These are phyloP conservation scores for Paecilomyces formosus DNA, from an alignment of 2,329 filamentous ascomycete genomes.

Conservation along the genomic window DNA sequence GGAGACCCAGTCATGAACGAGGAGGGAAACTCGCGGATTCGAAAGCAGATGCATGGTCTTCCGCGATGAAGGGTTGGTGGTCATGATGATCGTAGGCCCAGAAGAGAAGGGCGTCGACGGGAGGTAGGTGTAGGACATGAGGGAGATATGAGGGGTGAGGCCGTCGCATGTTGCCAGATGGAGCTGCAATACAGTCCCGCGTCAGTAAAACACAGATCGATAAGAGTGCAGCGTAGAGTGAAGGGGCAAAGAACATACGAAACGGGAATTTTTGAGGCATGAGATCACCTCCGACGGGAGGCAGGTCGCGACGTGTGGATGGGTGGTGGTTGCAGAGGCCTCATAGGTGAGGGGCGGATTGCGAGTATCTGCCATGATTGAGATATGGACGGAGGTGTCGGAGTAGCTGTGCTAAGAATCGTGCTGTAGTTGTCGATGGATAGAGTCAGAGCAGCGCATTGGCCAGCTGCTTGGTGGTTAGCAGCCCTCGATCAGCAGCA, in stretches of 20 bases:
- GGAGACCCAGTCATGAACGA: slow-evolving; percentile 98
- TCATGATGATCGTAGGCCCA: slow-evolving; percentile 89
- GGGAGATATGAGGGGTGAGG: slow-evolving; percentile 80
- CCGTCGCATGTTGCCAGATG: slow-evolving; percentile 86
- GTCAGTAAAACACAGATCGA: slow-evolving; percentile 7
- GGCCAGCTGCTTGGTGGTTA: background rate
- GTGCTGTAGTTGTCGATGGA: background rate
- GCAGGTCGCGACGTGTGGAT: slow-evolving; percentile 60
- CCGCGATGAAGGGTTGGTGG: slow-evolving; percentile 66
- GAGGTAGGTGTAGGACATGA: slow-evolving; percentile 99
- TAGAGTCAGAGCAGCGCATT: background rate
- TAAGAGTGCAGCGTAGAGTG: slow-evolving; percentile 1
- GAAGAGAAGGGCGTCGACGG: slow-evolving; percentile 63
- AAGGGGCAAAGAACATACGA: slow-evolving; percentile 56
- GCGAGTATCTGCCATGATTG: slow-evolving; percentile 38
- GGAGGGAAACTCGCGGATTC: slow-evolving; percentile 81
- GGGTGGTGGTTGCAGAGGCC: slow-evolving; percentile 63
- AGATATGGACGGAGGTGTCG: background rate
- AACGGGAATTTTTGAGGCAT: slow-evolving; percentile 89
- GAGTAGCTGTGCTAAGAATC: background rate
- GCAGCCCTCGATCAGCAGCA: background rate
- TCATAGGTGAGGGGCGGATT: slow-evolving; percentile 68
- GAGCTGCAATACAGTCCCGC: slow-evolving; percentile 50
- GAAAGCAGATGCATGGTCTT: slow-evolving; percentile 69
- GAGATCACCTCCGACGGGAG: slow-evolving; percentile 80